phyloP scores from a whole-genome alignment of 2,329 filamentous ascomycete genomes.

The Colletotrichum noveboracense region DNA sequence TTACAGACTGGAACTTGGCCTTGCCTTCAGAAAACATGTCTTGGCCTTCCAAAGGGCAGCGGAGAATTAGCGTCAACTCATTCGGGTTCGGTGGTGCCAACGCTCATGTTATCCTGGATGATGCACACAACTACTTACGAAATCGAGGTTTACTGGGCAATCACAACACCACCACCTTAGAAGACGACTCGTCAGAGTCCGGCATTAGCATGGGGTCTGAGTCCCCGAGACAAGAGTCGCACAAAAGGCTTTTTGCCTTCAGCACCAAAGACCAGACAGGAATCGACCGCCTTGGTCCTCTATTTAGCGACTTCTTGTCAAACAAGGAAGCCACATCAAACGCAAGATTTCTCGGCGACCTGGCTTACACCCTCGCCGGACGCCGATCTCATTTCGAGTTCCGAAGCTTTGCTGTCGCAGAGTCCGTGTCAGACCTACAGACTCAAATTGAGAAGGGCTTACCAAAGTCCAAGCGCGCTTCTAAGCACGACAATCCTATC shows the following conservation, averaged over 20 bases:
- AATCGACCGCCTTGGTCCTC: neutral
- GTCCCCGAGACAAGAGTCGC: neutral
- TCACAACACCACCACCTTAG: neutral
- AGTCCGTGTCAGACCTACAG: neutral
- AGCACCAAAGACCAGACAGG: neutral
- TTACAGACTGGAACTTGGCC: conserved; percentile 24
- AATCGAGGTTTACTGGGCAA: neutral
- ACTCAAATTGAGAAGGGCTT: neutral
- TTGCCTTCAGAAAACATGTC: conserved; percentile 31
- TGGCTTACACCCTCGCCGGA: neutral
- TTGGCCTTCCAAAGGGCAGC: conserved; percentile 39
- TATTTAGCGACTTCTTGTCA: neutral
- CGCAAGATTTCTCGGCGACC: neutral
- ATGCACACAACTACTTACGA: conserved; percentile 19
- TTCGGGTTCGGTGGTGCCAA: conserved; percentile 19
- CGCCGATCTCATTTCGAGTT: neutral
- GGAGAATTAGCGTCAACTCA: conserved; percentile 44
- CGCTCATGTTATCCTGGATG: conserved; percentile 30
- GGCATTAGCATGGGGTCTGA: neutral
- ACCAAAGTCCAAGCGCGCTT: neutral
- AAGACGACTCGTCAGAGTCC: neutral
- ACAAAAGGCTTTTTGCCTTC: neutral
- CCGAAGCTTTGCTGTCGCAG: neutral
- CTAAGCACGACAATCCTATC: neutral
- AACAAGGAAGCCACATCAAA: neutral